Evolutionary conservation across 225 moss, liverwort and hornwort species (phyloP).

Genomic region (Asterella californica): DNA sequence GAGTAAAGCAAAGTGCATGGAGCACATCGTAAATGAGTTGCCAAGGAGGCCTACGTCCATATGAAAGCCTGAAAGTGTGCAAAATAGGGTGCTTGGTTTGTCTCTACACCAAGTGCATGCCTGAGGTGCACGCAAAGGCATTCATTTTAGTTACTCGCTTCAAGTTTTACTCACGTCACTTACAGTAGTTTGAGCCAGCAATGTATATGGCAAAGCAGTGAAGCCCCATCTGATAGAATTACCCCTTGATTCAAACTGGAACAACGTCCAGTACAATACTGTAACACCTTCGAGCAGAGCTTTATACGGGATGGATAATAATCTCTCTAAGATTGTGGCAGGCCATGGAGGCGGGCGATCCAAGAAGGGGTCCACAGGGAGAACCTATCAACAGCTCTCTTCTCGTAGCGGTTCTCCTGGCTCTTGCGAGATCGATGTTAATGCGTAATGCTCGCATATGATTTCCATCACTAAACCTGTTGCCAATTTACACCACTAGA

Average conservation of each 20-base stretch:
- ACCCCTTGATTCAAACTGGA: no score
- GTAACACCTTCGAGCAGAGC: background rate
- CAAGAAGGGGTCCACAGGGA: slow-evolving; percentile 45
- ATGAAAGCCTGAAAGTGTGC: background rate
- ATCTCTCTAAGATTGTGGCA: slow-evolving; percentile 28
- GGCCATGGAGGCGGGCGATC: slow-evolving; percentile 77
- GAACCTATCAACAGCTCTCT: slow-evolving; percentile 49
- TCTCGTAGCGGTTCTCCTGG: slow-evolving; percentile 58
- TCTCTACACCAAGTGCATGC: background rate
- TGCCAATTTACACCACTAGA: background rate
- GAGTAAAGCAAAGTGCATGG: background rate
- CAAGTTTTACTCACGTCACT: background rate
- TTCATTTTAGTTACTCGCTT: background rate
- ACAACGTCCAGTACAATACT: background rate
- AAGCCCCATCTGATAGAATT: no score
- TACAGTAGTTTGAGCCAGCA: background rate
- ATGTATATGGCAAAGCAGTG: background rate
- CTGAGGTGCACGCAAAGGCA: background rate
- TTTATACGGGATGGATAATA: background rate
- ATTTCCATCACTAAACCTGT: background rate
- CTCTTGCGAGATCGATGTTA: slow-evolving; percentile 81
- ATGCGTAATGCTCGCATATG: slow-evolving; percentile 46
- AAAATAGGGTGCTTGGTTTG: background rate
- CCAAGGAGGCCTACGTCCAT: background rate
- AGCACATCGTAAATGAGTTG: background rate